These are phyloP conservation scores for Ogataea nitratoaversa DNA, from an alignment of 805 yeast genomes.

Conservation along the genomic window DNA sequence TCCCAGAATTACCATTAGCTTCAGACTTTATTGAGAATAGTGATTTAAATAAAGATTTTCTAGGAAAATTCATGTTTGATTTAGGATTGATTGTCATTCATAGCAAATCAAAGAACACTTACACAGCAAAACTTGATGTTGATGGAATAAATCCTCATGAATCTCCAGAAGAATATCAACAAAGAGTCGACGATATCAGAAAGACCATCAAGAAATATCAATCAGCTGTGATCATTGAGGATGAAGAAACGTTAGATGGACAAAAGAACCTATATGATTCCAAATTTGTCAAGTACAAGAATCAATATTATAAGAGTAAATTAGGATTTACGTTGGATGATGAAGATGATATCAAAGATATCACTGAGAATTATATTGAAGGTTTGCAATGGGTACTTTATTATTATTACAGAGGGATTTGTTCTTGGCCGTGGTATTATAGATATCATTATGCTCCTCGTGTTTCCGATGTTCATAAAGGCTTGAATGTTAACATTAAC, in stretches of 20 bases:
- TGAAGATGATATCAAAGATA: constrained; percentile 51
- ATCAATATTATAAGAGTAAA: constrained; percentile 78
- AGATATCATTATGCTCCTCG: constrained; percentile 91
- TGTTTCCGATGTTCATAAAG: constrained; percentile 78
- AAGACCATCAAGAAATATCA: constrained; percentile 61
- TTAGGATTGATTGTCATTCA: constrained; percentile 64
- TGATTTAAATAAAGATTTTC: constrained; percentile 50
- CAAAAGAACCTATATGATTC: constrained; percentile 63
- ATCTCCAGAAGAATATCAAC: constrained; percentile 58
- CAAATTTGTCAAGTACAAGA: constrained; percentile 80
- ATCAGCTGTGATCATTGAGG: constrained; percentile 57
- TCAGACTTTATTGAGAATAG: constrained; percentile 37
- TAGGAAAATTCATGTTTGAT: constrained; percentile 62
- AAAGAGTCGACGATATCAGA: constrained; percentile 48
- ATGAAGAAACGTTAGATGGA: constrained; percentile 46
- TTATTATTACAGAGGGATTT: constrained; percentile 86
- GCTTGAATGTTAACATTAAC: constrained; percentile 57
- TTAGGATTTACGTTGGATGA: constrained; percentile 64
- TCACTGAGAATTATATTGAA: constrained; percentile 80
- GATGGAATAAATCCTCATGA: constrained; percentile 72
- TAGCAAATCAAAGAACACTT: constrained; percentile 50
- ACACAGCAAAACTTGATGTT: constrained; percentile 59
- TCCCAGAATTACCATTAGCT: constrained; percentile 46
- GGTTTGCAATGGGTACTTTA: constrained; percentile 96
- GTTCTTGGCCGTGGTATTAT: constrained; percentile 96